Conservation (phyloP, 2,329 filamentous ascomycete genomes). For the Paecilomyces sp. region DNA sequence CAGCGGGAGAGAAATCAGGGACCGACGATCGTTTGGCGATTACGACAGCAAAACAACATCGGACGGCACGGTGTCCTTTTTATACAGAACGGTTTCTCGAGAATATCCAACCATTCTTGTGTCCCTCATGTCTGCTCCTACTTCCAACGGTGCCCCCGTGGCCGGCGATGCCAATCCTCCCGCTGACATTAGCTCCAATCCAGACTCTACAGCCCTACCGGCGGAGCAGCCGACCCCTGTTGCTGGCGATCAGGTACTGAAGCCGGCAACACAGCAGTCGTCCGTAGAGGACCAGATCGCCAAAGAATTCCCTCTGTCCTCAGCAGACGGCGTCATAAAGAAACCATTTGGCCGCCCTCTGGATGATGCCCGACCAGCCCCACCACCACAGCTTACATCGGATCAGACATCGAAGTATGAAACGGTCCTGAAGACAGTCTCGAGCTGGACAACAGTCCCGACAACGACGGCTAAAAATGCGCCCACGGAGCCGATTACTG, state of each 20-base stretch:
- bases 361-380: constrained; percentile 50
- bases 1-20: neutral
- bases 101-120: neutral
- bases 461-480: constrained; percentile 54
- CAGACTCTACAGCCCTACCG: neutral
- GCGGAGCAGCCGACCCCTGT: constrained; percentile 1
- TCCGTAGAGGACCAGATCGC: constrained; percentile 10
- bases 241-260: constrained; percentile 4
- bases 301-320: constrained; percentile 28
- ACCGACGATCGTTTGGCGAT: neutral
- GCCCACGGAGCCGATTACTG: constrained; percentile 58
- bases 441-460: constrained; percentile 63
- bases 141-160: neutral
- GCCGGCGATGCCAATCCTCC: neutral
- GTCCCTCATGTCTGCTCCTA: neutral
- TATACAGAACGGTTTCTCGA: neutral
- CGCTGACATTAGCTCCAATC: neutral
- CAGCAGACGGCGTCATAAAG: constrained; percentile 36
- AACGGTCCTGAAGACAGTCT: constrained; percentile 62
- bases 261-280: neutral
- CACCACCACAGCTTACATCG: constrained; percentile 55
- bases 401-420: constrained; percentile 82
- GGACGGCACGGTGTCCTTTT: neutral
- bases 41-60: neutral
- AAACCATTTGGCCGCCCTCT: constrained; percentile 55